Evolutionary conservation across 257 asterid genomes (phyloP), one percentile per base, ranked within the genome.

Genomic region (Primulina eburnea): DNA sequence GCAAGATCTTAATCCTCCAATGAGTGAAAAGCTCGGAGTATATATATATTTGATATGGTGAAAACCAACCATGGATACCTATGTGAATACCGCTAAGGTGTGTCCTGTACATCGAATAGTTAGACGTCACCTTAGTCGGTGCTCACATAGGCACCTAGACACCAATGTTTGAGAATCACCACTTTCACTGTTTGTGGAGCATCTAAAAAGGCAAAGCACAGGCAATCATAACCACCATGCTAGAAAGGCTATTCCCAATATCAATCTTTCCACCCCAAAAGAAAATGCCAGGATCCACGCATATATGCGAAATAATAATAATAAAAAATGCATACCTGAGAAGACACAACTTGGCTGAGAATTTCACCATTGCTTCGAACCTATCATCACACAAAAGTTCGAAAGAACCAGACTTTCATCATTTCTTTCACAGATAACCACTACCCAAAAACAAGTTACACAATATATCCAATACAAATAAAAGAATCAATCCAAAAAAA

Each of bases 351-450:
- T 79, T 93, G 95, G 84, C 99, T 90, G 50, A 89, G 86, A 77
- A 93, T 88, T 74, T 93, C 96, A 71, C 97, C 99, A 71, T 81
- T 78, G 82, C 96, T 85, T 60, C 91, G 84, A 55, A 93, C 99
- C 97, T 92, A 67, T 70, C 79, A 73, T 73, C 78, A 66, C 60
- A 20, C 21, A 75, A 47, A 29, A 60, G 64, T 66, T 43, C 32
- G 69, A 75, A 70, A 73, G 21, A 73, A 52, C 60, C 40, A 66
- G 70, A 21, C 16, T 74, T 21, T 38, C 20, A 68, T 60, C 18
- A 56, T 33, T 3, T 17, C 33, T 29, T 55, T 43, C 26, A 9
- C 77, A 20, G 53, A 58, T 60, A 60, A 60, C 18, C 58, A 70
- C 11, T 18, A 43, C 43, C 71, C 66, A 69, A 56, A 57, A 67